Conservation (phyloP, 129 eudicot genomes). For the Glebionis coronaria region DNA sequence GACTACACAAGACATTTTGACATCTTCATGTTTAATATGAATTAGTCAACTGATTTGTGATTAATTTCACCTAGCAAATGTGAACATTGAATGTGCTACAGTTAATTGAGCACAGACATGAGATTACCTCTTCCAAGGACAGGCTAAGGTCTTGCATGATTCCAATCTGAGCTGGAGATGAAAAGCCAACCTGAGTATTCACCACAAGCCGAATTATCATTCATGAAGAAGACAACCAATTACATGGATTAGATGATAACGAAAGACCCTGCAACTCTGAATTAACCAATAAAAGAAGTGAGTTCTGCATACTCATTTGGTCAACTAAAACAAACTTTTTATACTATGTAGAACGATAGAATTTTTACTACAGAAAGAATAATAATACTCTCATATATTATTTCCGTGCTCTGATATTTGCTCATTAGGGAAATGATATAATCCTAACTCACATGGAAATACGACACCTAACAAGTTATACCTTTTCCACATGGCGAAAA, state of each 20-base stretch:
- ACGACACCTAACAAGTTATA: too few relatives aligned
- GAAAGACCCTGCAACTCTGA: too few relatives aligned
- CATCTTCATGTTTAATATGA: neutral
- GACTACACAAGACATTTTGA: neutral
- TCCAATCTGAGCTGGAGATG: slow-evolving; percentile 76
- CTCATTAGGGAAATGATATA: too few relatives aligned
- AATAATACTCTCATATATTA: too few relatives aligned
- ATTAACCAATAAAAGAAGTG: too few relatives aligned
- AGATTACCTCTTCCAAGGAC: slow-evolving; percentile 60
- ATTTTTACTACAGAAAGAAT: too few relatives aligned
- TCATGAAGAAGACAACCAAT: neutral
- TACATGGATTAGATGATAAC: neutral
- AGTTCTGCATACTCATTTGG: too few relatives aligned
- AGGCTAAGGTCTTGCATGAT: slow-evolving; percentile 65
- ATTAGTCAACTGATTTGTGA: neutral
- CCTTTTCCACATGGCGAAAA: too few relatives aligned
- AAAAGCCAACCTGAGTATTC: slow-evolving; percentile 58
- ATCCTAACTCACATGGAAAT: too few relatives aligned
- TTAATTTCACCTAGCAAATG: neutral
- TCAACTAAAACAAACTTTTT: too few relatives aligned
- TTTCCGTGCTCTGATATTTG: too few relatives aligned
- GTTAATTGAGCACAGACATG: neutral
- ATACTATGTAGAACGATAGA: too few relatives aligned
- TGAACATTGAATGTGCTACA: neutral
- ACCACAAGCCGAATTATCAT: slow-evolving; percentile 1